Conservation (phyloP, 2,329 filamentous ascomycete genomes). For the Venturia nashicola region DNA sequence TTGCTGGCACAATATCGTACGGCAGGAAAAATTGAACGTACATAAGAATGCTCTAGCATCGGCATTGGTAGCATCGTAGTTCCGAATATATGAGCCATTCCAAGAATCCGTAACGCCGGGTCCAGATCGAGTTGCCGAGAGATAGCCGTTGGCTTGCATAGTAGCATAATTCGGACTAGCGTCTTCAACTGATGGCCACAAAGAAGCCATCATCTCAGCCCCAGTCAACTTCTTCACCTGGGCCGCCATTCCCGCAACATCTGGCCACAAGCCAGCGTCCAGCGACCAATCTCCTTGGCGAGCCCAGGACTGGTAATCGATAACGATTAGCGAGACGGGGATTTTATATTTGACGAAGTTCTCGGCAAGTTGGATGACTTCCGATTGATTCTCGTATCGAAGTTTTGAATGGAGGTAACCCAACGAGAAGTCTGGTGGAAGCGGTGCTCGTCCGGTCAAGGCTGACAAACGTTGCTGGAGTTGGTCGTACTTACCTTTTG, state of each 20-base stretch:
- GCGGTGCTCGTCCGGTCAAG: constrained; percentile 18
- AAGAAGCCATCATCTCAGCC: constrained; percentile 22
- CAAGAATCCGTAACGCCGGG: constrained; percentile 19
- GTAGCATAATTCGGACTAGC: constrained; percentile 17
- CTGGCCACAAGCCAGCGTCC: constrained; percentile 19
- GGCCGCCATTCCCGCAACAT: constrained; percentile 18
- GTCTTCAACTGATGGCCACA: constrained; percentile 21
- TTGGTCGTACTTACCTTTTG: constrained; percentile 19
- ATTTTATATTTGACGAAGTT: constrained; percentile 19
- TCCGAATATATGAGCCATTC: constrained; percentile 20
- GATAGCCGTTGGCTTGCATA: constrained; percentile 17
- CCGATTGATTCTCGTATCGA: constrained; percentile 21
- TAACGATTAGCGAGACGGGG: constrained; percentile 20
- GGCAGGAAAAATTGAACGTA: constrained; percentile 7
- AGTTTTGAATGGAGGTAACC: constrained; percentile 22
- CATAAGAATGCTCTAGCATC: constrained; percentile 19
- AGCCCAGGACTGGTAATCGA: constrained; percentile 21
- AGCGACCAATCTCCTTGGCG: constrained; percentile 20
- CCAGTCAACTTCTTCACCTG: constrained; percentile 20
- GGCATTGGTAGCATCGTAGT: constrained; percentile 22
- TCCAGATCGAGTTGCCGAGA: constrained; percentile 18
- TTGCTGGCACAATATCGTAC: no score
- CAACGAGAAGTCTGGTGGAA: constrained; percentile 19
- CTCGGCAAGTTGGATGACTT: constrained; percentile 18
- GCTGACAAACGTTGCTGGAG: constrained; percentile 17